Base-by-base conservation (phyloP, 1,139 yeast genomes). In the Pichia sp. region DNA sequence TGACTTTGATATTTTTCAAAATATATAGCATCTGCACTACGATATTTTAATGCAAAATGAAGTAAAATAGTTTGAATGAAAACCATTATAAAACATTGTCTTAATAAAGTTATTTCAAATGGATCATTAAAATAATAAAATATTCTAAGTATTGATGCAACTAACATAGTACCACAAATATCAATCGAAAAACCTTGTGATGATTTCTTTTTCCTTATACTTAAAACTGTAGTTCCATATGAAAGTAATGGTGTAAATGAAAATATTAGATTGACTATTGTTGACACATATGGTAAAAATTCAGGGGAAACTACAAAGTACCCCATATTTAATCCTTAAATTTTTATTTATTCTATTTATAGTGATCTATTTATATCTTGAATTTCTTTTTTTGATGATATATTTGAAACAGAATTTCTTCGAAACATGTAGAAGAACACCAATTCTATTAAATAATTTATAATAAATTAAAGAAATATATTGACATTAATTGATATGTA, bases 151-250 rank as follows among this genome's bases (percentile, higher is more conserved):
- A 82, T 76, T 40, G 87, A 77, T 1, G 96, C 84, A 55, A 87
- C 71, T 49, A 89, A 63, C 96, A 89, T 87, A 10, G 95, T 86
- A 16, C 90, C 92, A 65, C 96, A 89, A 12, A 89, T 84, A 62
- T 89, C 97, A 24, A 87, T 70, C 7, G 94, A 82, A 60, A 87
- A 87, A 28, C 97, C 97, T 30, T 76, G 71, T 2, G 92, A 76
- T 1, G 89, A 74, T 58, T 78, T 69, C 37, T 76, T 74, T 41
- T 72, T 68, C 55, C 79, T 73, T 16, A 89, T 87, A 50, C 85
- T 73, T 45, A 78, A 68, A 36, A 89, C 76, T 0, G 96, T 87
- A 25, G 94, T 78, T 2, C 96, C 95, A 58, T 89, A 89, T 7
- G 96, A 85, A 49, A 87, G 75, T 37, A 89, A 61, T 3, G 97